phyloP scores from a whole-genome alignment of 768 basidiomycete genomes.

The Tylopilus plumbeoviolaceoides region DNA sequence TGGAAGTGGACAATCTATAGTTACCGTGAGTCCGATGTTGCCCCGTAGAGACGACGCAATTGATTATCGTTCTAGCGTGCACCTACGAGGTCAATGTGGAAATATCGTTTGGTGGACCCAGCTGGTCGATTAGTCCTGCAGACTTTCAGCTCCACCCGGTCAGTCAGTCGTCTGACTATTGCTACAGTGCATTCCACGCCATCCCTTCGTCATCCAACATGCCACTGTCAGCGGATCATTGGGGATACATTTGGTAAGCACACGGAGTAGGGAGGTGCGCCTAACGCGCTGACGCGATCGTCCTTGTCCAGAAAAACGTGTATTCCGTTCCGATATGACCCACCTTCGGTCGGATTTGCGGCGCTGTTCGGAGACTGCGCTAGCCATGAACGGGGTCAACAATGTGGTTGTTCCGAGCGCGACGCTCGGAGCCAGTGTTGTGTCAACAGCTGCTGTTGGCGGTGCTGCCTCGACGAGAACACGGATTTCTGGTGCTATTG shows the following conservation, averaged over 20 bases:
- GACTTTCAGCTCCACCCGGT: constrained; percentile 50
- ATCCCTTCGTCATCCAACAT: constrained; percentile 48
- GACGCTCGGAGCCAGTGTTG: constrained; percentile 14
- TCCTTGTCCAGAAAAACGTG: constrained; percentile 44
- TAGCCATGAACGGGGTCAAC: constrained; percentile 24
- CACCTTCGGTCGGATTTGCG: constrained; percentile 51
- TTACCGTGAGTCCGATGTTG: constrained; percentile 33
- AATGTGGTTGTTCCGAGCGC: constrained; percentile 14
- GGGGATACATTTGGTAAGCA: constrained; percentile 70
- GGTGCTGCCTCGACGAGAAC: constrained; percentile 10
- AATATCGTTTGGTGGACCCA: constrained; percentile 42
- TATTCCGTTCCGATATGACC: constrained; percentile 48
- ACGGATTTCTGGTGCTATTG: background rate
- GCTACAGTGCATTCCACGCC: constrained; percentile 84
- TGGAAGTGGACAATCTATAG: constrained; percentile 38
- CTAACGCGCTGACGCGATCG: background rate
- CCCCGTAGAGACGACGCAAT: background rate
- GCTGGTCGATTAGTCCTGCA: constrained; percentile 42
- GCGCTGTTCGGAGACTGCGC: constrained; percentile 32
- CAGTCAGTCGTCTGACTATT: constrained; percentile 44
- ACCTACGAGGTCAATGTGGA: constrained; percentile 31
- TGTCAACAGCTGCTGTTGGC: constrained; percentile 6
- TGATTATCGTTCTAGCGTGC: constrained; percentile 38
- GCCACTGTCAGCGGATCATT: constrained; percentile 81
- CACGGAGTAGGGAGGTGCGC: background rate